These are phyloP conservation scores for Wallacemonas rigidus DNA, from an alignment of 208 protist genomes.

Conservation along the genomic window DNA sequence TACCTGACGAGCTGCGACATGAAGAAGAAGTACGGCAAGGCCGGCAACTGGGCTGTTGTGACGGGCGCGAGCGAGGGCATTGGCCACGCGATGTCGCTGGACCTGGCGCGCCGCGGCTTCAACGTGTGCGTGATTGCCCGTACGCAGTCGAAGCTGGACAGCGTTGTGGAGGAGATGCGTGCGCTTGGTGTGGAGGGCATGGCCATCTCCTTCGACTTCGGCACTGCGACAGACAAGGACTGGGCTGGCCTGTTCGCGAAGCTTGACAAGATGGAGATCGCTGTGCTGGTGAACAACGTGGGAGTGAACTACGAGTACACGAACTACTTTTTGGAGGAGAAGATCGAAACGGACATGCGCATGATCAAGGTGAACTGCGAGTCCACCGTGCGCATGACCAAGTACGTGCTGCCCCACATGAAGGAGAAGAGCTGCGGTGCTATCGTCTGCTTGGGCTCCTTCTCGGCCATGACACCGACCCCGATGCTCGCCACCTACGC, in stretches of 20 bases:
- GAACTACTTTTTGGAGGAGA: slow-evolving; percentile 90
- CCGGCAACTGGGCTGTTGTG: slow-evolving; percentile 90
- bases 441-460: slow-evolving; percentile 78
- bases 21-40: slow-evolving; percentile 68
- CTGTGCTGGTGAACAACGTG: slow-evolving; percentile 92
- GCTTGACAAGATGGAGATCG: slow-evolving; percentile 57
- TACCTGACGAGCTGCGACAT: slow-evolving; percentile 60
- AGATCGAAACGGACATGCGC: slow-evolving; percentile 51
- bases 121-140: slow-evolving; percentile 92
- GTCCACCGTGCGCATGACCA: slow-evolving; percentile 79
- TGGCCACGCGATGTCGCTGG: slow-evolving; percentile 87
- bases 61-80: slow-evolving; percentile 96
- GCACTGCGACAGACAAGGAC: slow-evolving; percentile 42
- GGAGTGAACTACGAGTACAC: slow-evolving; percentile 93
- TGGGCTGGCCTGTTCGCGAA: slow-evolving; percentile 63
- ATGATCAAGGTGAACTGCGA: slow-evolving; percentile 91
- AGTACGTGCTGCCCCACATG: slow-evolving; percentile 78
- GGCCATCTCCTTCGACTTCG: slow-evolving; percentile 87
- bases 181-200: slow-evolving; percentile 70
- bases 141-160: slow-evolving; percentile 87
- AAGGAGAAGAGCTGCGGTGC: slow-evolving; percentile 60
- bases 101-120: slow-evolving; percentile 89
- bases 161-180: slow-evolving; percentile 68
- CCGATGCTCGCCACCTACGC: slow-evolving; percentile 87
- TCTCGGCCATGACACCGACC: slow-evolving; percentile 67